Conservation (phyloP, 495 filamentous ascomycete genomes). For the Xylaria palmicola region DNA sequence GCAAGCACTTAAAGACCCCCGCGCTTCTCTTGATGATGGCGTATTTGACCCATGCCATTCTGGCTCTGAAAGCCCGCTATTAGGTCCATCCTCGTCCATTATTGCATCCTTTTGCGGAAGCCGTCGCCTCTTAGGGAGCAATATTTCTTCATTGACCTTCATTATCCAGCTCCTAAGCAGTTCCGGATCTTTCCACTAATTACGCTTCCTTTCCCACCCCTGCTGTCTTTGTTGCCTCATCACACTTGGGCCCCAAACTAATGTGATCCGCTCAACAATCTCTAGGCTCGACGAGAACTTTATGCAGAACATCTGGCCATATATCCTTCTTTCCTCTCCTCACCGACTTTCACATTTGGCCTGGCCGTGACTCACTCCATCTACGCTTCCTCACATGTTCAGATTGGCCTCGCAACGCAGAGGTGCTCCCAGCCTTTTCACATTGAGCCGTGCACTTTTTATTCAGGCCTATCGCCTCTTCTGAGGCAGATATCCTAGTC, state of each 20-base stretch:
- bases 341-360: slow-evolving; percentile 37
- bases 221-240: slow-evolving; percentile 28
- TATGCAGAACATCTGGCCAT: slow-evolving; percentile 26
- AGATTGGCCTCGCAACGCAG: slow-evolving; percentile 20
- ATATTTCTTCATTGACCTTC: slow-evolving; percentile 19
- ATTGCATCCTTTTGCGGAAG: slow-evolving; percentile 24
- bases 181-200: slow-evolving; percentile 17
- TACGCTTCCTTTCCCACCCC: slow-evolving; percentile 21
- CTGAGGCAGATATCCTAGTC: slow-evolving; percentile 2
- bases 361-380: slow-evolving; percentile 37
- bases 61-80: slow-evolving; percentile 15
- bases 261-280: slow-evolving; percentile 30
- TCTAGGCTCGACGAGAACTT: slow-evolving; percentile 25
- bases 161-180: slow-evolving; percentile 27
- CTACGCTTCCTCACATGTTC: slow-evolving; percentile 26
- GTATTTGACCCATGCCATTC: slow-evolving; percentile 17
- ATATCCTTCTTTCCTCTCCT: slow-evolving; percentile 36
- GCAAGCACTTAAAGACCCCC: slow-evolving; percentile 37
- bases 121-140: slow-evolving; percentile 17
- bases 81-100: slow-evolving; percentile 13
- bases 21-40: slow-evolving; percentile 4
- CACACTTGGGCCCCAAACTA: slow-evolving; percentile 22
- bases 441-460: slow-evolving; percentile 30
- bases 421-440: slow-evolving; percentile 14
- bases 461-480: slow-evolving; percentile 22